These are phyloP conservation scores for Beauveria medogensis DNA, from an alignment of 2,329 filamentous ascomycete genomes.

Conservation along the genomic window DNA sequence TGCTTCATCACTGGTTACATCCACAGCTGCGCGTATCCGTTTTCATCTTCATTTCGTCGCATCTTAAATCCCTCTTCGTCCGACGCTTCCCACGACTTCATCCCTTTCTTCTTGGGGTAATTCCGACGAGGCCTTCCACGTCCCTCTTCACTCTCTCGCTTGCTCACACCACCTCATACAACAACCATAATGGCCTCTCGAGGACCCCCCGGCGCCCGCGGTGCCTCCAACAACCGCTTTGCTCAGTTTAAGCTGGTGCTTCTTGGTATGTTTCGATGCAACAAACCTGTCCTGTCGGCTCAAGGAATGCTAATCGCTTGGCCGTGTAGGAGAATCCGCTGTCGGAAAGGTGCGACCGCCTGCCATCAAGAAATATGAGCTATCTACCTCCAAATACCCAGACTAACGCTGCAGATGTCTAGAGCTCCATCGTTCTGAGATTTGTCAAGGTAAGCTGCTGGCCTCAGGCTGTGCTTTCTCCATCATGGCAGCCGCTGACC, in stretches of 20 bases:
- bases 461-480: background rate
- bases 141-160: constrained; percentile 16
- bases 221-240: constrained; percentile 72
- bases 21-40: background rate
- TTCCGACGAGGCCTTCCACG: background rate
- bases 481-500: constrained; percentile 14
- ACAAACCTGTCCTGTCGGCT: background rate
- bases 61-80: background rate
- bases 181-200: constrained; percentile 70
- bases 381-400: constrained; percentile 5
- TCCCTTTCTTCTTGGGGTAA: background rate
- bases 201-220: constrained; percentile 55
- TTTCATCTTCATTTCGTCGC: background rate
- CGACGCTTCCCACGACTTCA: background rate
- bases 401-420: constrained; percentile 17
- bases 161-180: constrained; percentile 16
- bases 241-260: constrained; percentile 99
- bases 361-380: background rate
- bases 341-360: constrained; percentile 76
- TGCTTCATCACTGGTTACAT: background rate
- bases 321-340: constrained; percentile 76
- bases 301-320: constrained; percentile 28
- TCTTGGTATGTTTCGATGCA: constrained; percentile 58
- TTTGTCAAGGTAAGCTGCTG: constrained; percentile 77
- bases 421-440: constrained; percentile 96